phyloP scores from a whole-genome alignment of 371 early-diverging fungal species.

The Syncephalastrum contaminatum region DNA sequence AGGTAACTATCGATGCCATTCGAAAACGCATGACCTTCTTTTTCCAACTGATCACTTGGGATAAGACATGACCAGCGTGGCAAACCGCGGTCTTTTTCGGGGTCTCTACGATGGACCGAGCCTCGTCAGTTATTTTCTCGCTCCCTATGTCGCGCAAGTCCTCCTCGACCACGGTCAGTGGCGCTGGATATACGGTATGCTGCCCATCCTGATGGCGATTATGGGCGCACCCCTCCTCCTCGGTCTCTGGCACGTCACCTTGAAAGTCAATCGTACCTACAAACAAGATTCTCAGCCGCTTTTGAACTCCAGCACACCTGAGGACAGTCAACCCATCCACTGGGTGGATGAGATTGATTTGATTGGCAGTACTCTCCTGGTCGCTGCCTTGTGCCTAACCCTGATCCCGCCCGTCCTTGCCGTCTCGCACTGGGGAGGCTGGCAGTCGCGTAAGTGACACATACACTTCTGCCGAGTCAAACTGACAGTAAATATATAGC shows the following conservation, averaged over 20 bases:
- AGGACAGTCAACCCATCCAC: too few species aligned
- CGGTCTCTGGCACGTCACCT: conserved; percentile 10
- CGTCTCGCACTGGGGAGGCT: conserved; percentile 38
- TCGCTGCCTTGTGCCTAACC: conserved; percentile 37
- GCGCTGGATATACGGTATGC: conserved; percentile 19
- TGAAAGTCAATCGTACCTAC: neutral
- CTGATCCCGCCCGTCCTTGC: conserved; percentile 49
- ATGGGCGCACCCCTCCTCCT: conserved; percentile 8
- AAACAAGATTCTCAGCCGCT: too few species aligned
- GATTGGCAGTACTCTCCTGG: conserved; percentile 41
- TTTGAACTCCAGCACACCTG: too few species aligned
- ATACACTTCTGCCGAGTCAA: neutral
- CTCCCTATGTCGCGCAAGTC: conserved; percentile 28
- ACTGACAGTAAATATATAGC: neutral
- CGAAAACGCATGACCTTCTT: neutral
- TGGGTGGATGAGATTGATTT: conserved; percentile 24
- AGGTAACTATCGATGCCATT: conserved; percentile 19
- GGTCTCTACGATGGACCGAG: conserved; percentile 32
- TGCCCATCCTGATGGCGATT: conserved; percentile 15
- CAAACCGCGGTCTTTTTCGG: conserved; percentile 38
- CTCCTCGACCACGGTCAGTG: conserved; percentile 13
- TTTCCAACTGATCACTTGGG: neutral
- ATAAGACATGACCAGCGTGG: conserved; percentile 34
- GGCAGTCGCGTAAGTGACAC: conserved; percentile 18
- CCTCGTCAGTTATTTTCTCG: conserved; percentile 29